phyloP scores from a whole-genome alignment of 768 basidiomycete genomes.

The Mycena belliarum region DNA sequence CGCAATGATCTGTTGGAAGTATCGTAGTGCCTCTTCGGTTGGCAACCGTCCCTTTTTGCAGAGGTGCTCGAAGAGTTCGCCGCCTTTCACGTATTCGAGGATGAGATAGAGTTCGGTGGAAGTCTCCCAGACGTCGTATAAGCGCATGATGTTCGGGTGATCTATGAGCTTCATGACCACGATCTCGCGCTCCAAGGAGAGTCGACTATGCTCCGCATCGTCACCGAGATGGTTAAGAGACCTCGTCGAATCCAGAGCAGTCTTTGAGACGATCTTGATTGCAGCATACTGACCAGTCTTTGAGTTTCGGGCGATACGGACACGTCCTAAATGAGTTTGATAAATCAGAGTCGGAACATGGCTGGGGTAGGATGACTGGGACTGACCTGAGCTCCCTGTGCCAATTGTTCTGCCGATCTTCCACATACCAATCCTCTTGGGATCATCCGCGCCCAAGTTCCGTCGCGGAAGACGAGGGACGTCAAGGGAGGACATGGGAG shows the following conservation, averaged over 20 bases:
- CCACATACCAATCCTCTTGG: slow-evolving; percentile 78
- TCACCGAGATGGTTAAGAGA: slow-evolving; percentile 71
- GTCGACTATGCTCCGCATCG: slow-evolving; percentile 73
- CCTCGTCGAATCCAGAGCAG: slow-evolving; percentile 62
- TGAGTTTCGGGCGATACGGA: slow-evolving; percentile 86
- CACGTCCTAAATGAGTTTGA: slow-evolving; percentile 61
- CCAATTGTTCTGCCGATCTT: slow-evolving; percentile 85
- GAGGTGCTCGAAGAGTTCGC: slow-evolving; percentile 92
- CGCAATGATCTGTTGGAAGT: slow-evolving; percentile 92
- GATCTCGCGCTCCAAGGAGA: slow-evolving; percentile 90
- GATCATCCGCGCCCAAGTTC: slow-evolving; percentile 39
- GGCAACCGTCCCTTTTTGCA: slow-evolving; percentile 76
- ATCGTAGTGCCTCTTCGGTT: slow-evolving; percentile 71
- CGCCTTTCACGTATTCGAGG: slow-evolving; percentile 92
- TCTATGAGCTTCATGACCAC: slow-evolving; percentile 97
- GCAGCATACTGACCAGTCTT: slow-evolving; percentile 89
- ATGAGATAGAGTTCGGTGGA: slow-evolving; percentile 86
- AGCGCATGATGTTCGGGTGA: slow-evolving; percentile 90
- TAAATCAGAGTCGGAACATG: not conserved
- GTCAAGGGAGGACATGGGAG: slow-evolving; percentile 31
- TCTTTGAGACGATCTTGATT: slow-evolving; percentile 91
- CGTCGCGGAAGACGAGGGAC: slow-evolving; percentile 28
- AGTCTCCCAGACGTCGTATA: slow-evolving; percentile 98
- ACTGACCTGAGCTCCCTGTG: slow-evolving; percentile 73
- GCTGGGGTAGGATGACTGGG: slow-evolving; percentile 29